Base-by-base conservation (phyloP, 257 asterid species). In the Osmanthus fragrans region DNA sequence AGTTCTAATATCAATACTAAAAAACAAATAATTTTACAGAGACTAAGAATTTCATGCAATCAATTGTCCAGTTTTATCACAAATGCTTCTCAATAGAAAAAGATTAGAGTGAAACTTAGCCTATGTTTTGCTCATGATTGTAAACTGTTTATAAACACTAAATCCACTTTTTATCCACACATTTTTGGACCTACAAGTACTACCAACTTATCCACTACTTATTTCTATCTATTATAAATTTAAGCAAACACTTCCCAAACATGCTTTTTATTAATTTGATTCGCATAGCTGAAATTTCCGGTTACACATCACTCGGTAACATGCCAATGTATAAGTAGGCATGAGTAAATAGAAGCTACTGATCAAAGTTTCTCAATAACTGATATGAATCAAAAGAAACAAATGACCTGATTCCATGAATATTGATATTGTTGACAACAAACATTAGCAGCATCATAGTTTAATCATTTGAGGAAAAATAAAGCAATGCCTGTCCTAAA, bases 41-140 rank as follows among this genome's bases (percentile, higher is more conserved):
- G 54, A 34, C 18, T 77, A 64, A 77, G 34, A 54, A 54, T 18
- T 54, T 54, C 64, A 54, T 54, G 63, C 47, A 64, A 68, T 25
- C 54, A 34, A 64, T 63, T 42, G 47, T 33, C 25, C 1, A 51
- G 23, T 64, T 32, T 27, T 11, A 27, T 27, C 63, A 39, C n/a
- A 36, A 5, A 30, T 25, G 69, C 39, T 32, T 13, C n/a, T 64
- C 16, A 21, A 9, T 29, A 19, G 51, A 11, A 39, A 71, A 71
- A 71, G 5, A n/a, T 72, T 19, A 58, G 4, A 70, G 32, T 29
- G 32, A 4, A 19, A 66, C 9, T 8, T 32, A 37, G 42, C 42
- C 12, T 37, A 8, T 37, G 12, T 37, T 37, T 37, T 37, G 42
- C 3, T 37, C 42, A 37, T 37, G 42, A 1, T 37, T 1, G 7